Base-by-base conservation (phyloP, 345 rosid species). In the Angophora floribunda region DNA sequence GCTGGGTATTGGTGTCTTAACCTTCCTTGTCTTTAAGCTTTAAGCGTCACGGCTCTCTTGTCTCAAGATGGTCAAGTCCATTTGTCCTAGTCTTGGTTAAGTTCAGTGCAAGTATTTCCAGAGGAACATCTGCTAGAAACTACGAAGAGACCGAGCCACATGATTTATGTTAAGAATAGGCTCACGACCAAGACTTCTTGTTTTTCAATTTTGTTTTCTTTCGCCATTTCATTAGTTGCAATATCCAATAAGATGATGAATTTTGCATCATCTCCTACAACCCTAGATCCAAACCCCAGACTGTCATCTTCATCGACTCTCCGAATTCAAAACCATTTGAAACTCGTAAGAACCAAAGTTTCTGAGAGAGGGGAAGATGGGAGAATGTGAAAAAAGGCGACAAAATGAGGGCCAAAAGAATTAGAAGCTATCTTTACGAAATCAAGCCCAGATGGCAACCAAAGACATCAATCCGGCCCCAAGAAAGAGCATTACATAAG, bases 381-480 rank as follows among this genome's bases (percentile, higher is more conserved):
- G 24, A 70, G 24, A 8, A 41, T 0, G 79, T 32, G 13, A 6
- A 36, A 9, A 16, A 70, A 70, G 7, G 22, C 16, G 7, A 70
- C 22, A 16, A 70, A 32, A 32, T 70, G 80, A 70, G 45, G 45
- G 45, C 13, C 44, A 11, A 75, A 75, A 75, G 47, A 75, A 75
- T 75, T 41, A 9, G 82, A 21, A 36, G 24, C 26, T 19, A 8
- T 75, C 82, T 75, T 75, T 4, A 9, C 36, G 49, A 75, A 75
- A 52, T 93, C 93, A 94, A 88, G 94, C 98, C 97, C 97, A 96
- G 59, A 96, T 92, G 21, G 99, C 99, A 82, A 97, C 98, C 59
- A 90, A 65, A 86, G 99, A 91, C 99, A 98, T 98, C 91, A 96
- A 61, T 17, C 96, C 98, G 88, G 99, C 98, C n/a, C 99, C 99